These are phyloP conservation scores for Gossypium lobatum DNA, from an alignment of 441 rosid species.

Conservation along the genomic window DNA sequence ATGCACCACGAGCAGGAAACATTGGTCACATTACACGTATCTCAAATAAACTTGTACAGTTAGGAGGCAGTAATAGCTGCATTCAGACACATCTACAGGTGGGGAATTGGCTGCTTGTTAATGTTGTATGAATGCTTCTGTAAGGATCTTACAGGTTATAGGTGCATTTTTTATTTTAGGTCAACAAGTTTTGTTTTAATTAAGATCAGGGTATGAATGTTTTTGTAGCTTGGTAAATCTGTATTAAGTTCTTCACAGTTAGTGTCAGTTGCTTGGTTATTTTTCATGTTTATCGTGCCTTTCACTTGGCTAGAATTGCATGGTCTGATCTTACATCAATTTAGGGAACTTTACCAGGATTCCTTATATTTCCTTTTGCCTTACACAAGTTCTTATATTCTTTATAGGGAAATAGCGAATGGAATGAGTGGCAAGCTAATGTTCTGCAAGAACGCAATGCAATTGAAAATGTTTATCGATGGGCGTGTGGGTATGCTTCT, in stretches of 20 bases:
- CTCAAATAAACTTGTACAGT: slow-evolving; percentile 72
- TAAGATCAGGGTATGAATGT: not conserved
- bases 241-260: not conserved
- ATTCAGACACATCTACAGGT: slow-evolving; percentile 82
- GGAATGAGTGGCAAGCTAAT: slow-evolving; percentile 75
- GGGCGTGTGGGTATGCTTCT: slow-evolving; percentile 88
- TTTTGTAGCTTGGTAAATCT: not conserved
- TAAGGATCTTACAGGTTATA: not conserved
- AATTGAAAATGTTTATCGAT: slow-evolving; percentile 82
- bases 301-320: not conserved
- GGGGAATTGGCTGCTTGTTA: slow-evolving; percentile 17
- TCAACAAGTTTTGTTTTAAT: not conserved
- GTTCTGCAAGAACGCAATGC: slow-evolving; percentile 81
- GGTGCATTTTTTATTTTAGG: not conserved
- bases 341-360: not conserved
- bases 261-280: not conserved
- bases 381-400: slow-evolving; percentile 11
- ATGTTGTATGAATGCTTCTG: not conserved
- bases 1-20: slow-evolving; percentile 72
- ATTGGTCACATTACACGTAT: slow-evolving; percentile 83
- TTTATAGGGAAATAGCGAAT: slow-evolving; percentile 67
- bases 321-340: not conserved
- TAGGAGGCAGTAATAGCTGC: slow-evolving; percentile 49
- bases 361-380: not conserved
- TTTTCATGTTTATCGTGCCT: not conserved